Conservation (phyloP, 768 basidiomycete genomes). For the Rhizopogon salebrosus region DNA sequence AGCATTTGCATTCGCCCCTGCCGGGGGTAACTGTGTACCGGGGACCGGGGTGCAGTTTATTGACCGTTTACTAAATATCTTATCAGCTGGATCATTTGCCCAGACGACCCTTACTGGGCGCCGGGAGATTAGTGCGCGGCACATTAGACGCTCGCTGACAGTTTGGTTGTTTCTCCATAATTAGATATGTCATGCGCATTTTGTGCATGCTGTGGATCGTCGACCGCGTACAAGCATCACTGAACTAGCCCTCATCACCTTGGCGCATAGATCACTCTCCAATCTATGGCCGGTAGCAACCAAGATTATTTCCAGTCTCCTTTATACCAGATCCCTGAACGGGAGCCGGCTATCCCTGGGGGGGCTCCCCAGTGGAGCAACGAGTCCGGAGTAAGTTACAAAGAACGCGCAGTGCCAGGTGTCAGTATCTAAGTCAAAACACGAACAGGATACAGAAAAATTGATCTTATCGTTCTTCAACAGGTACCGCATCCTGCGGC, state of each 20-base stretch:
- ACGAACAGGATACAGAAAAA: slow-evolving; percentile 3
- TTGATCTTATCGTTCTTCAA: slow-evolving; percentile 19
- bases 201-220: neutral
- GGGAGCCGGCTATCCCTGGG: slow-evolving; percentile 22
- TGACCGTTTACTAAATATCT: neutral
- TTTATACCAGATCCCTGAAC: slow-evolving; percentile 24
- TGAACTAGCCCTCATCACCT: neutral
- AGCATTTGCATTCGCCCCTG: too few relatives aligned
- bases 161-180: neutral
- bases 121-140: neutral
- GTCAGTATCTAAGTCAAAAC: slow-evolving; percentile 22
- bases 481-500: slow-evolving; percentile 70
- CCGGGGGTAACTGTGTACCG: too few relatives aligned
- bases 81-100: neutral
- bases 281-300: slow-evolving; percentile 3
- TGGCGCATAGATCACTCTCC: neutral
- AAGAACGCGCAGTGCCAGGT: slow-evolving; percentile 26
- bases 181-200: neutral
- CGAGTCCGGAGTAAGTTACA: slow-evolving; percentile 13
- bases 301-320: slow-evolving; percentile 16
- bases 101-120: neutral
- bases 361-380: slow-evolving; percentile 20
- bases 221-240: neutral
- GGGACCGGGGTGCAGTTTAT: neutral
- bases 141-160: neutral